phyloP scores from a whole-genome alignment of 108 stramenopile genomes.

The Conticribra weissflogii region DNA sequence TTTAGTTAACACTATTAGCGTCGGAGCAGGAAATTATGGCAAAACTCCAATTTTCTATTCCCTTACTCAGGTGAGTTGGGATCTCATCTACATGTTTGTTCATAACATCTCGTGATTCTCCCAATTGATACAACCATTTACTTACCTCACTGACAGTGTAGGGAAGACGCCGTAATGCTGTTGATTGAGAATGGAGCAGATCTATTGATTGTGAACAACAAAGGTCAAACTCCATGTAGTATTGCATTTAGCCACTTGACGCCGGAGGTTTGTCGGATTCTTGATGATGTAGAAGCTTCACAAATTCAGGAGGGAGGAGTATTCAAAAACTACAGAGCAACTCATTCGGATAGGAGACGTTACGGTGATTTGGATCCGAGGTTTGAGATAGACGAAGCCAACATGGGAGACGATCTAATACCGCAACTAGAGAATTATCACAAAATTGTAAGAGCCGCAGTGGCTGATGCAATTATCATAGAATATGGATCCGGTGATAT shows the following conservation, averaged over 20 bases:
- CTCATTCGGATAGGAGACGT: slow-evolving; percentile 19
- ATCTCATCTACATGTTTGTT: too few relatives aligned
- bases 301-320: slow-evolving; percentile 23
- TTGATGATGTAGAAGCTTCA: slow-evolving; percentile 8
- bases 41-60: slow-evolving; percentile 9
- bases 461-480: background rate
- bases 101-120: too few relatives aligned
- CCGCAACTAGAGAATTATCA: slow-evolving; percentile 13
- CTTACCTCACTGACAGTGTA: too few relatives aligned
- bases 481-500: background rate
- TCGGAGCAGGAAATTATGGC: slow-evolving; percentile 17
- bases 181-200: background rate
- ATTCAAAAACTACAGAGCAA: slow-evolving; percentile 21
- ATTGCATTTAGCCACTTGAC: background rate
- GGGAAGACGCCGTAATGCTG: background rate
- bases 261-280: background rate
- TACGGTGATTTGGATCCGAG: slow-evolving; percentile 9
- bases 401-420: slow-evolving; percentile 20
- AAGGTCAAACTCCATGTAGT: background rate
- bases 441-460: background rate
- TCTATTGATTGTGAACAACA: background rate
- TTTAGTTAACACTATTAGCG: background rate
- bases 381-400: slow-evolving; percentile 24
- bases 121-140: too few relatives aligned
- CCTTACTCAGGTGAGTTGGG: too few relatives aligned